Base-by-base conservation (phyloP, 2,329 filamentous ascomycete species). In the Aspergillus ruber region DNA sequence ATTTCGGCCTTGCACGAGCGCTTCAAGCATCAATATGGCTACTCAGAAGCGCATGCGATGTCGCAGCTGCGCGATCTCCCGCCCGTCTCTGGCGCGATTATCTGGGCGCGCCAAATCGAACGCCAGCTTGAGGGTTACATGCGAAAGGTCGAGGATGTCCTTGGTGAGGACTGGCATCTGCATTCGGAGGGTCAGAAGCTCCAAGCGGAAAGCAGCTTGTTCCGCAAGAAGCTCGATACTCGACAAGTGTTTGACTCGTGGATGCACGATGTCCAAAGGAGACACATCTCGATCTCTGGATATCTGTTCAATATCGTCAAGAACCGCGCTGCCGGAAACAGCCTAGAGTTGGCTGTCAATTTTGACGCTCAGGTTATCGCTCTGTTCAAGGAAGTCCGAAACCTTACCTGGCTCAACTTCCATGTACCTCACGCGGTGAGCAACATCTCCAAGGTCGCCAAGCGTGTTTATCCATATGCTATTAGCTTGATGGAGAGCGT, bases 401-500 rank as follows among this genome's bases (percentile, higher is more conserved):
- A 98, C 63, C 74, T 99, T 39, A 83, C 89, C 10, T 98, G 93
- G 91, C 84, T 95, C 52, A 93, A 89, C 56, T 98, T 90, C 66
- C 85, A 88, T 48, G 88, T 98, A 20, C 94, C 94, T 7, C 93
- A 98, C 67, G 84, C 88, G 12, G 89, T 98, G 62, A 94, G 86
- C 69, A 97, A 89, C 54, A 89, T 95, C 46, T 95, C 94, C 1
- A 98, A 97, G 68, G 93, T 98, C 66, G 94, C 93, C n/a, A 95
- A 96, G 71, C 83, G 93, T 45, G 93, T 98, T 3, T 99, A 99
- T 60, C 93, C 93, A 0, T 98, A 94, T 62, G 93, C 94, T 20
- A 90, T 98, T 55, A 97, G 90, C 63, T 73, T 99, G 56, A 98
- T 98, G 90, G 93, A 99, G 71, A 97, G 90, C 61, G 89, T 97